Conservation (phyloP, 164 flowering plant species). For the Tetracentron sinense region DNA sequence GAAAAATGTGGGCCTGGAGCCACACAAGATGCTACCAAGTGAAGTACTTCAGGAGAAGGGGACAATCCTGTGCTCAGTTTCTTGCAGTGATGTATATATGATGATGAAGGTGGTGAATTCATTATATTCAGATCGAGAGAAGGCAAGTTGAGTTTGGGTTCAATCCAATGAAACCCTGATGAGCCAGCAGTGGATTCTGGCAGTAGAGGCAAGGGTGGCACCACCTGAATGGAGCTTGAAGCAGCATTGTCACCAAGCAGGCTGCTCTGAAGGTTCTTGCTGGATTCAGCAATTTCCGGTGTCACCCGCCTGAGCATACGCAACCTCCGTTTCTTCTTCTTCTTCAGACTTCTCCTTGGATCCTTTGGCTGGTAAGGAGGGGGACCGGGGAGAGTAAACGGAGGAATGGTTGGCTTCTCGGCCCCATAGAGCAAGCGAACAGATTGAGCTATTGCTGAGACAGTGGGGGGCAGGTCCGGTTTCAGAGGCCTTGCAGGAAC, state of each 20-base stretch:
- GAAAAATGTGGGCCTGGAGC: slow-evolving; percentile 44
- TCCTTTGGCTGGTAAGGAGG: slow-evolving; percentile 76
- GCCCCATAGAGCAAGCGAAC: slow-evolving; percentile 82
- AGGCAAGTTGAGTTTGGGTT: slow-evolving; percentile 35
- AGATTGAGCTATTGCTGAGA: slow-evolving; percentile 85
- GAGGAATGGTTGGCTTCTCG: slow-evolving; percentile 68
- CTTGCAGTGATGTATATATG: slow-evolving; percentile 22
- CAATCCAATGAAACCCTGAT: slow-evolving; percentile 32
- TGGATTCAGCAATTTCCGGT: slow-evolving; percentile 28
- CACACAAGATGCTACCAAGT: slow-evolving; percentile 58
- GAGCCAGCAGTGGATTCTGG: slow-evolving; percentile 19
- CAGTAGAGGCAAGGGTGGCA: slow-evolving; percentile 27
- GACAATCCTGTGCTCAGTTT: slow-evolving; percentile 33
- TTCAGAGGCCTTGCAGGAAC: slow-evolving; percentile 50
- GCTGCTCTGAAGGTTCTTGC: slow-evolving; percentile 21
- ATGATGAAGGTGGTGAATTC: slow-evolving; percentile 33
- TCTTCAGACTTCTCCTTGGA: slow-evolving; percentile 58
- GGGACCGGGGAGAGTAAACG: slow-evolving; percentile 75
- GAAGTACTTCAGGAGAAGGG: slow-evolving; percentile 68
- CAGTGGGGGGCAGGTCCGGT: slow-evolving; percentile 71
- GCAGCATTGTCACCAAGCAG: slow-evolving; percentile 24
- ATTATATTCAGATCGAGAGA: slow-evolving; percentile 26
- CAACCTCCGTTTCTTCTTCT: slow-evolving; percentile 45
- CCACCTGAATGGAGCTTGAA: slow-evolving; percentile 30
- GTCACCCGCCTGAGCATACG: slow-evolving; percentile 18